Percentiles rank a stretch among this genome's conserved stretches.
These are phyloP conservation scores for Aspergillus hiratsukae DNA, from an alignment of 2,329 filamentous ascomycete genomes.

Conservation along the genomic window DNA sequence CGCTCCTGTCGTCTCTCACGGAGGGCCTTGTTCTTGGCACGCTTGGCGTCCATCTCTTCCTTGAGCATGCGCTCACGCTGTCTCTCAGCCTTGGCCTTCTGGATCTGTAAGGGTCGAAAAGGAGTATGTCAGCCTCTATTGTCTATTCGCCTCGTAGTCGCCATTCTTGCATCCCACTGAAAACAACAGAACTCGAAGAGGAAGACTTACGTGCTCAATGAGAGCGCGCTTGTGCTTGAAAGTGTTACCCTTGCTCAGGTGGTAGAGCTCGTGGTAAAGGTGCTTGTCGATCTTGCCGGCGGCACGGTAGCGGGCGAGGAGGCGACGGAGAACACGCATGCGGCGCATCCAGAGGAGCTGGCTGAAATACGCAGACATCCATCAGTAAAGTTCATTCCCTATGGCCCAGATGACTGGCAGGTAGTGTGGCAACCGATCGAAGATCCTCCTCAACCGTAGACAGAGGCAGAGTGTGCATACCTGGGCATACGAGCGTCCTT, in stretches of 20 bases:
- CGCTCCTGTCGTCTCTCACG: conserved; percentile 97
- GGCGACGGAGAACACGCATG: conserved; percentile 96
- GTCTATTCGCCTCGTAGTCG: neutral
- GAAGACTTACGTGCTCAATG: conserved; percentile 89
- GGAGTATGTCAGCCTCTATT: conserved; percentile 18
- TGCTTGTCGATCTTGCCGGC: conserved; percentile 99
- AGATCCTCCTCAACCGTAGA: neutral
- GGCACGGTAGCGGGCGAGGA: conserved; percentile 99
- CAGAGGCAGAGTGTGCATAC: conserved; percentile 51
- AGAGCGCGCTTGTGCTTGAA: conserved; percentile 99
- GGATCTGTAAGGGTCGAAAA: conserved; percentile 62
- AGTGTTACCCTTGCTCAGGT: conserved; percentile 99
- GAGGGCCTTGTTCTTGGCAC: conserved; percentile 99
- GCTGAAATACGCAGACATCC: conserved; percentile 48
- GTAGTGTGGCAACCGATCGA: neutral
- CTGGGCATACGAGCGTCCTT: conserved; percentile 98
- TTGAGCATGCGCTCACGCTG: conserved; percentile 90
- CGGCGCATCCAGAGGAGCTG: conserved; percentile 99
- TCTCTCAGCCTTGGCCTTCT: conserved; percentile 99
- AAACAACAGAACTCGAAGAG: conserved; percentile 1
- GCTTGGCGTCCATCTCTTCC: conserved; percentile 99
- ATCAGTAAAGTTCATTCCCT: conserved; percentile 13
- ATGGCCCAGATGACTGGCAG: neutral
- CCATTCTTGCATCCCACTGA: conserved; percentile 12
- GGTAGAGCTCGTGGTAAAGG: conserved; percentile 99